Conservation (phyloP, 2,329 filamentous ascomycete species). For the Colletotrichum filicis region DNA sequence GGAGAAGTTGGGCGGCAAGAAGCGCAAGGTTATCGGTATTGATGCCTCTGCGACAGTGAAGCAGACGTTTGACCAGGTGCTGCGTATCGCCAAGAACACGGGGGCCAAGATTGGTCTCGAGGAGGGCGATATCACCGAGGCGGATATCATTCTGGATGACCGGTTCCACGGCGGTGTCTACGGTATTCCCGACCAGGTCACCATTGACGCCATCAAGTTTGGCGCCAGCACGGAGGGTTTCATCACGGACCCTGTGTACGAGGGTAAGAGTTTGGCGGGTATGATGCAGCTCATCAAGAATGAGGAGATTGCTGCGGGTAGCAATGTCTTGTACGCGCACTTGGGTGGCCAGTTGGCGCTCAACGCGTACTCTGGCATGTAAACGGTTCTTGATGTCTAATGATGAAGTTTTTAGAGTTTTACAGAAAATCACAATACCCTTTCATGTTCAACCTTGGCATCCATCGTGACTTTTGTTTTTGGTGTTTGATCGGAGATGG, state of each 20-base stretch:
- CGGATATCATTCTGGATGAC: slow-evolving; percentile 71
- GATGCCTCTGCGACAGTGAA: slow-evolving; percentile 58
- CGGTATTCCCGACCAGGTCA: slow-evolving; percentile 73
- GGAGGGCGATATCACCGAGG: slow-evolving; percentile 68
- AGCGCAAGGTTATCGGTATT: slow-evolving; percentile 50
- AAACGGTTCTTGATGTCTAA: not conserved
- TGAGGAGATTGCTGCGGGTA: slow-evolving; percentile 66
- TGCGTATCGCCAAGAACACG: slow-evolving; percentile 74
- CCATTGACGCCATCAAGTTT: slow-evolving; percentile 75
- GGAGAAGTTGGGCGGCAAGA: slow-evolving; percentile 54
- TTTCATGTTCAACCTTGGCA: not conserved
- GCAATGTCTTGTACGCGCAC: slow-evolving; percentile 79
- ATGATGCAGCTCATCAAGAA: slow-evolving; percentile 75
- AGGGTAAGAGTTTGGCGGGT: slow-evolving; percentile 79
- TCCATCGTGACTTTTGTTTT: not conserved
- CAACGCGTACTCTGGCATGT: slow-evolving; percentile 68
- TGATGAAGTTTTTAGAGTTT: not conserved
- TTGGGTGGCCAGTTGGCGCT: slow-evolving; percentile 76
- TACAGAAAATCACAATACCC: slow-evolving; percentile 15
- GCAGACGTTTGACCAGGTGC: slow-evolving; percentile 72
- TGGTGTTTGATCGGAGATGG: not conserved
- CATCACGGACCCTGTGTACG: slow-evolving; percentile 81
- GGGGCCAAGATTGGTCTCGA: slow-evolving; percentile 70
- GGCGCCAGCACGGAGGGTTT: slow-evolving; percentile 76
- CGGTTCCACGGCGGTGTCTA: slow-evolving; percentile 76